A percentile compares a stretch with the other conserved stretches of the same genome.
Conservation (phyloP, 768 basidiomycete genomes). For the Tulasnella sp. region DNA sequence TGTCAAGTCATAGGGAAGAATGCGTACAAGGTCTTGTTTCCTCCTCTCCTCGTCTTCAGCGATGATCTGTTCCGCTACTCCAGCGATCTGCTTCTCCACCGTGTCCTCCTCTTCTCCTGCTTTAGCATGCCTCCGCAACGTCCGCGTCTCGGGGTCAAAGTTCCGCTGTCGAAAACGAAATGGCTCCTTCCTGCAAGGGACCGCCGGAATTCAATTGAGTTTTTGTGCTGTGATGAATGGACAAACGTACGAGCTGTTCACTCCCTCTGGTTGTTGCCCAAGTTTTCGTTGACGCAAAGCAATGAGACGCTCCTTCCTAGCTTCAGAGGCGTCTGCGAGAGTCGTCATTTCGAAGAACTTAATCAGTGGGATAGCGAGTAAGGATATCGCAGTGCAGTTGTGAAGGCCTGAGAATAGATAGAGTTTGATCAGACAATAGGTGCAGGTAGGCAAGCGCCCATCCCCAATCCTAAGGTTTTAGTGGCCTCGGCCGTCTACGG, state of each 20-base stretch:
- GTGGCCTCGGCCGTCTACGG: no score
- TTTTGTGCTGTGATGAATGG: not conserved
- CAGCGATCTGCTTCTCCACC: slow-evolving; percentile 75
- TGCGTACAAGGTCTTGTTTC: slow-evolving; percentile 74
- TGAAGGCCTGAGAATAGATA: not conserved
- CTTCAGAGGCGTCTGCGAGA: slow-evolving; percentile 67
- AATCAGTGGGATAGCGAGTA: not conserved
- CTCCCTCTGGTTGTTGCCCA: slow-evolving; percentile 35
- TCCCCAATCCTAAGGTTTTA: no score
- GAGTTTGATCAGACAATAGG: no score
- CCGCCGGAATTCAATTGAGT: slow-evolving; percentile 27
- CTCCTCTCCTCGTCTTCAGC: slow-evolving; percentile 76
- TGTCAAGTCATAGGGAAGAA: not conserved
- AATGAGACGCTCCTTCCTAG: slow-evolving; percentile 68
- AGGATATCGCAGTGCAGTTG: not conserved
- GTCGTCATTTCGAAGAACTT: slow-evolving; percentile 35
- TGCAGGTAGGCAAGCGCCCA: no score
- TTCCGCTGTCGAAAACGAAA: slow-evolving; percentile 54
- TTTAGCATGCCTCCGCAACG: slow-evolving; percentile 52
- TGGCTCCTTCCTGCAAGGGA: not conserved
- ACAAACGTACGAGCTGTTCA: slow-evolving; percentile 21
- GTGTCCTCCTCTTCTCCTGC: slow-evolving; percentile 62
- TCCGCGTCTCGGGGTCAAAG: slow-evolving; percentile 83
- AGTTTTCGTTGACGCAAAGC: slow-evolving; percentile 66
- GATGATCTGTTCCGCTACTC: slow-evolving; percentile 76